Base-by-base conservation (phyloP, 805 yeast genomes). In the Pichia manshurica region DNA sequence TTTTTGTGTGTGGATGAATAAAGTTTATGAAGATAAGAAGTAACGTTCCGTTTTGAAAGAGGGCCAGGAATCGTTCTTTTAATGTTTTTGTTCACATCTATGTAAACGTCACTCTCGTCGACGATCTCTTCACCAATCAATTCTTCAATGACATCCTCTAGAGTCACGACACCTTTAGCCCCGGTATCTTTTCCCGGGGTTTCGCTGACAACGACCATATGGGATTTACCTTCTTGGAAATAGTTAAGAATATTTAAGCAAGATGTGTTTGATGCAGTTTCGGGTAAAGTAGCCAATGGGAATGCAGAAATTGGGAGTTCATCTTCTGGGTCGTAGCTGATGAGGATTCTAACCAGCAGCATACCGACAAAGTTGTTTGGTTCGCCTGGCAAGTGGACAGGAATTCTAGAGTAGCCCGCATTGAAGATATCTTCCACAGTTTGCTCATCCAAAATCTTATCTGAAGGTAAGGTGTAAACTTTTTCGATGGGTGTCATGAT, bases 121-220 rank as follows among this genome's bases (percentile, higher is more conserved):
- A 91, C 91, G 60, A 91, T 91, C 64, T 91, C 99, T 67, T 91
- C 98, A 44, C 99, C 99, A 64, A 91, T 91, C 54, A 91, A 74
- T 67, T 91, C 99, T 66, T 91, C 99, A 61, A 91, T 93, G n/a
- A 91, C 97, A 62, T 91, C 99, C 67, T 91, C 99, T 51, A 91
- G 72, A 1, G 99, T 91, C 39, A 91, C 71, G 9, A 91, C 95
- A 54, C 99, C 99, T 29, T 84, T 63, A 1, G 96, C 93, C 19
- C 97, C 97, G 20, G 66, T 60, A 35, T 74, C 72, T 56, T 75
- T 78, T 39, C 99, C 99, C 0, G 98, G 98, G 39, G 73, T 73
- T 48, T 81, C 82, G 53, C 91, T 81, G 8, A 91, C 96, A 33
- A 90, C 82, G 58, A 93, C 91, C 99, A 91, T 91, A 67, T 91